Base-by-base conservation (phyloP, 108 stramenopile genomes). In the Conticribra weissflogii region DNA sequence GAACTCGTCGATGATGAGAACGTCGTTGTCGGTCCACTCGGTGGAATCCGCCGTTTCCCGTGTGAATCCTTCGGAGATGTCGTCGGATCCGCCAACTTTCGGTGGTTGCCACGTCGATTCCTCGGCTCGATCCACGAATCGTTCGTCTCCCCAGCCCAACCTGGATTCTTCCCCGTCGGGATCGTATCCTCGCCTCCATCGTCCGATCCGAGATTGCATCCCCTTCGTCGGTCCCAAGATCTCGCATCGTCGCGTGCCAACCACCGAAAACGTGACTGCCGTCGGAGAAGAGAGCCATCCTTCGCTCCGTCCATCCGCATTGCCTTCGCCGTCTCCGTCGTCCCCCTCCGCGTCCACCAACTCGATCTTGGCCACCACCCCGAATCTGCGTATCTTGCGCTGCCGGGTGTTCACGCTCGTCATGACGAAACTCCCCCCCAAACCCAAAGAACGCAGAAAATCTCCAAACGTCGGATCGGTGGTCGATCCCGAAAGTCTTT, bases 361-460 rank as follows among this genome's bases (percentile, higher is more conserved):
- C 45, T 81, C 83, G 36, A 88, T 70, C 33, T 63, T 57, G n/a
- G 63, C 70, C 25, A 88, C 32, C 14, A 76, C 71, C 3, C 83
- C 88, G 71, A 78, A 66, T 15, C 85, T 45, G 14, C 85, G 78
- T 0, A 86, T 41, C 32, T 77, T 86, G 0, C 85, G 74, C 45
- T 72, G 65, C 16, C 50, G 50, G 17, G 36, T 51, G 58, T 88
- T 73, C 47, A 89, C 59, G 17, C 78, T 81, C 16, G 70, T 74
- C 79, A 88, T 88, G 23, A 83, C 82, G 59, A 85, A 86, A 45
- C 54, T 74, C n/a, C 85, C 85, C 9, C 85, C 85, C 16, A 86
- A 50, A n/a, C 85, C 85, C 24, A 81, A 19, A 34, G 57, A 27
- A 54, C 64, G 49, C 23, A 88, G 65, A 5, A 88, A 74, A 54